Evolutionary conservation across 2,329 filamentous ascomycete species (phyloP).

Genomic region (Ceratocystis lukuohia): DNA sequence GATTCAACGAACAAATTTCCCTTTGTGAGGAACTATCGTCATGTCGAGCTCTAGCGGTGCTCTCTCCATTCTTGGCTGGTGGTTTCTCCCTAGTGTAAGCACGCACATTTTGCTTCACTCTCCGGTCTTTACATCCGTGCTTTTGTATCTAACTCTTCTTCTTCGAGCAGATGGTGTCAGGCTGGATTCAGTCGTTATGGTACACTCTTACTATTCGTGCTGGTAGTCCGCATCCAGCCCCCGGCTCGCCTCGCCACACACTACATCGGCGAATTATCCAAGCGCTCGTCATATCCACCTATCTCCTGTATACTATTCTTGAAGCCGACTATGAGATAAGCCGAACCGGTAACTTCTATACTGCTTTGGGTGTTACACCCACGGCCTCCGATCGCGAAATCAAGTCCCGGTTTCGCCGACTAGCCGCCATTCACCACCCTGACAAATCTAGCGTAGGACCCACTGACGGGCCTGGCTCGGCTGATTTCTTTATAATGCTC

Average conservation of each 20-base stretch:
- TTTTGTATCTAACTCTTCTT: slow-evolving; percentile 19
- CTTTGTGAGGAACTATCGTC: slow-evolving; percentile 10
- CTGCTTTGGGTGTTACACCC: slow-evolving; percentile 56
- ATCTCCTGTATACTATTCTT: slow-evolving; percentile 84
- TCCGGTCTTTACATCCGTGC: neutral
- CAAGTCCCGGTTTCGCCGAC: slow-evolving; percentile 70
- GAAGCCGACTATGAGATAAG: slow-evolving; percentile 76
- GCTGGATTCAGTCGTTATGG: slow-evolving; percentile 65
- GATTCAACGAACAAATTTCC: neutral
- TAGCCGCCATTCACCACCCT: slow-evolving; percentile 62
- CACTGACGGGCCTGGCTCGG: slow-evolving; percentile 25
- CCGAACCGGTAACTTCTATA: slow-evolving; percentile 62
- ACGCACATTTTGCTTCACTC: slow-evolving; percentile 10
- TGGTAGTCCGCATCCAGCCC: slow-evolving; percentile 64
- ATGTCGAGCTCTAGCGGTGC: slow-evolving; percentile 29
- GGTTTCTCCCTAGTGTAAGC: slow-evolving; percentile 36
- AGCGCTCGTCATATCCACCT: slow-evolving; percentile 65
- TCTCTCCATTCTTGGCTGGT: slow-evolving; percentile 37
- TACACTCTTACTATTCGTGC: slow-evolving; percentile 83
- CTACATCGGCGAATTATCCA: slow-evolving; percentile 72
- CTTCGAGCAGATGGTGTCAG: slow-evolving; percentile 53
- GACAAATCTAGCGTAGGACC: slow-evolving; percentile 49
- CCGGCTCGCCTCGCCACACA: slow-evolving; percentile 53
- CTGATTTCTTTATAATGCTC: slow-evolving; percentile 59
- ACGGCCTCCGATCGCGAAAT: slow-evolving; percentile 60